Evolutionary conservation across 2,329 filamentous ascomycete genomes (phyloP), one percentile per base, ranked within the genome.

Genomic region (Alternaria solani): DNA sequence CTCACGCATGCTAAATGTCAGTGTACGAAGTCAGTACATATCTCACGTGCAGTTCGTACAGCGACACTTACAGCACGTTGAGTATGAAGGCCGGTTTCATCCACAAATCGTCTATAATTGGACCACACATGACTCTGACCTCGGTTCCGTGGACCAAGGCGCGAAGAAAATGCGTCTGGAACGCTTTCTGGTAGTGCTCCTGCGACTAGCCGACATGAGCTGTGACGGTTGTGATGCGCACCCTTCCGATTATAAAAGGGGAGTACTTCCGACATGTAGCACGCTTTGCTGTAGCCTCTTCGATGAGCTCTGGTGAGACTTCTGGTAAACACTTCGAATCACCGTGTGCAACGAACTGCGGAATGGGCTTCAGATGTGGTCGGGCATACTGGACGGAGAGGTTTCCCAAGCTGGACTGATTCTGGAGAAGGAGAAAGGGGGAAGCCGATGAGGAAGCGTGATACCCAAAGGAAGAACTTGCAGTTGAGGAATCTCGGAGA

Each of bases 21-120:
- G 28, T 30, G 28, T 30, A 30, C 28, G 11, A 30, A 30, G 28
- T 30, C 9, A 30, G 11, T 30, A 30, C 28, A 30, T 30, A 11
- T 30, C 28, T 11, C 28, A 30, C 28, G 11, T 11, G 28, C 28
- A 12, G 28, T 30, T 30, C 28, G 11, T 12, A 11, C 28, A 30
- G 9, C 8, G 9, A 30, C 28, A 30, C 28, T 30, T 30, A 30
- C 28, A 82, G 65, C 6, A 81, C 64, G 11, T 75, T 73, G 9
- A 82, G 69, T 32, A 83, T 78, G 61, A 81, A 82, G 2, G 79
- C 81, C 2, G 77, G 76, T 55, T 83, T 83, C 48, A 76, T 80
- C 81, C 81, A 83, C 5, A 80, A 72, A 39, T 80, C 78, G 49
- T 81, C 79, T 16, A 82, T 67, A 1, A 83, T 71, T 2, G 75